Base-by-base conservation (phyloP, 345 rosid genomes). In the Litchi chinensis region DNA sequence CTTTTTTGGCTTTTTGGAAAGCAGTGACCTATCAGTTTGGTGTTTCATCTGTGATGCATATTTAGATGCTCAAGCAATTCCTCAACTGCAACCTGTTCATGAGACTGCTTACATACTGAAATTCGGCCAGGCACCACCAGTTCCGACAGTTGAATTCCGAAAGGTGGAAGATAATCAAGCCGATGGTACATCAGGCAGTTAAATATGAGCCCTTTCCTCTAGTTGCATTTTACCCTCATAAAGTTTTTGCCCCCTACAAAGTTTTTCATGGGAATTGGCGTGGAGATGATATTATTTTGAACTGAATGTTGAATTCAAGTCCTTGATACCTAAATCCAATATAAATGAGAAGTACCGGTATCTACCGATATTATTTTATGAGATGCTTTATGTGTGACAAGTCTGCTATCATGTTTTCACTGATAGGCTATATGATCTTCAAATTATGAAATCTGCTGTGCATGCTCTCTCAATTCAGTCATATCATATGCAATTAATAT, bases 1-100 rank as follows among this genome's bases (percentile, higher is more conserved):
- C 26, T 60, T 69, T 63, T 68, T 37, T 65, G 79, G 26, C 52
- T 21, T 62, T 68, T 65, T 22, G 70, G 63, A 18, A 39, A 59
- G 68, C 92, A 93, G 97, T 84, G 99, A 95, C 69, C 82, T 95
- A 22, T 93, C 97, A 3, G 91, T 90, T 19, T 93, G 98, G 99
- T 93, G 99, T 81, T 95, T 93, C 67, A 76, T 78, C 59, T 95
- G 98, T 19, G 94, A 95, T 73, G 87, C 97, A 0, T 95, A 95
- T 85, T 83, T 93, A 44, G 94, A 95, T 75, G 93, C 95, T 37
- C 92, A 87, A 86, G 77, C 86, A 68, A 85, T 95, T 76, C 54
- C 44, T 37, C 92, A 92, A 79, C 86, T 95, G 77, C 87, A 87
- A 50, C 91, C 91, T 70, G 86, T 85, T 73, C 82, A 93, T 68